Conservation (phyloP, 495 filamentous ascomycete species). For the Geopyxis carbonaria region DNA sequence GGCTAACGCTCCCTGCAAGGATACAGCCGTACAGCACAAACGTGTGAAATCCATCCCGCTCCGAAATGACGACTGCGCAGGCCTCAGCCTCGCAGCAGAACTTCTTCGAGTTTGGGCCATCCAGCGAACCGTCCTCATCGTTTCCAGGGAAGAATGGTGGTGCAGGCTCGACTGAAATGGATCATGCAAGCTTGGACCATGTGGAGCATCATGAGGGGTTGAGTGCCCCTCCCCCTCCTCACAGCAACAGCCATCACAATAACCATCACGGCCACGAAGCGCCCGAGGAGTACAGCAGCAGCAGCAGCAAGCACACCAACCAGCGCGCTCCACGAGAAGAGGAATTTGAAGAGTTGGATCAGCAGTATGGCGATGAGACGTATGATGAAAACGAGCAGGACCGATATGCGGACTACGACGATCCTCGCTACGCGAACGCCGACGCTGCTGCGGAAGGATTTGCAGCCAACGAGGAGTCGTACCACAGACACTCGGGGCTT, state of each 20-base stretch:
- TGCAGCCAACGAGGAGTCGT: neutral
- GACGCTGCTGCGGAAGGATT: neutral
- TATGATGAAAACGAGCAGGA: slow-evolving; percentile 1
- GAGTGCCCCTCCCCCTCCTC: slow-evolving; percentile 3
- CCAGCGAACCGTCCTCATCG: neutral
- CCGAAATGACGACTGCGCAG: slow-evolving; percentile 3
- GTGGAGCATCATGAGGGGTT: neutral
- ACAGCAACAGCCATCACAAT: slow-evolving; percentile 11
- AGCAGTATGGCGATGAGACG: slow-evolving; percentile 2
- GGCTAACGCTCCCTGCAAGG: no score
- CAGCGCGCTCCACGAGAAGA: slow-evolving; percentile 1
- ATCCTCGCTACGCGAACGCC: neutral
- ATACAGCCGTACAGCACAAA: no score
- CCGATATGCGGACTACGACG: slow-evolving; percentile 2
- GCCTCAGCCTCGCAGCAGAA: slow-evolving; percentile 1
- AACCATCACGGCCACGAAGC: neutral
- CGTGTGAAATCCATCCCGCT: no score
- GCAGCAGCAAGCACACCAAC: neutral
- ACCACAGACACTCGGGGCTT: neutral
- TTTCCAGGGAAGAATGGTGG: neutral
- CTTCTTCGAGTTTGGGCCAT: slow-evolving; percentile 2
- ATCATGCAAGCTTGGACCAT: no score
- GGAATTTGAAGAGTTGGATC: neutral
- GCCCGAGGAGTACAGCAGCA: neutral
- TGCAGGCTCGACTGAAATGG: no score